Evolutionary conservation across 768 basidiomycete genomes (phyloP).

Genomic region (Steccherinum ochraceum): DNA sequence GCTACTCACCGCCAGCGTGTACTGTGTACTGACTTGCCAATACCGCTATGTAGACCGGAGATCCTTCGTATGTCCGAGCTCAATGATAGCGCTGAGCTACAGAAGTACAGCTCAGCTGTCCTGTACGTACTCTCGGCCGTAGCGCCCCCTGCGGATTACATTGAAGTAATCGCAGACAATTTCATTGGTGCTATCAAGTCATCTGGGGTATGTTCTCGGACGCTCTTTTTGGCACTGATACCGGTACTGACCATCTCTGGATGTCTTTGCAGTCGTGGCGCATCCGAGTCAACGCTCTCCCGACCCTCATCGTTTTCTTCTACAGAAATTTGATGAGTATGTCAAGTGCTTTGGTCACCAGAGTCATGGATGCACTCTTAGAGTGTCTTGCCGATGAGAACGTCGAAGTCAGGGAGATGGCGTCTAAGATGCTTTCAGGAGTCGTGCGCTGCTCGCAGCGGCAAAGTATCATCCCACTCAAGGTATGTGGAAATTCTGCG

Average conservation of each 20-base stretch:
- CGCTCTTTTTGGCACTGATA: neutral
- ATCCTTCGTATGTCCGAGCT: conserved; percentile 88
- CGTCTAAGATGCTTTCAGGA: conserved; percentile 78
- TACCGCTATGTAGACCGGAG: conserved; percentile 54
- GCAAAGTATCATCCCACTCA: conserved; percentile 77
- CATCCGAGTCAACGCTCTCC: conserved; percentile 80
- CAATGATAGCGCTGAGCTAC: conserved; percentile 78
- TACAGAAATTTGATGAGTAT: conserved; percentile 83
- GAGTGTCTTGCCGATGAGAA: conserved; percentile 87
- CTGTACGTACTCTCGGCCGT: conserved; percentile 79
- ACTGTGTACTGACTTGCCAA: conserved; percentile 9
- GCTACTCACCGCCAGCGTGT: too few species aligned
- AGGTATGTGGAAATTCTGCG: conserved; percentile 44
- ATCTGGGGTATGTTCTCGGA: conserved; percentile 50
- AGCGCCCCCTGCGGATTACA: conserved; percentile 62
- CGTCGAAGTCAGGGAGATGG: conserved; percentile 89
- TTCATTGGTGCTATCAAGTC: conserved; percentile 71
- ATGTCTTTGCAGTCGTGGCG: conserved; percentile 70
- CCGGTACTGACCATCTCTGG: too few species aligned
- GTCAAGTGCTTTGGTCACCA: conserved; percentile 56
- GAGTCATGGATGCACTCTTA: conserved; percentile 77
- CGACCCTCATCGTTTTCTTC: conserved; percentile 86
- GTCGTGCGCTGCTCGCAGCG: conserved; percentile 89
- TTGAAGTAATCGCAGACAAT: conserved; percentile 51
- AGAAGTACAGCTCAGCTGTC: conserved; percentile 73